Conservation (phyloP, 2,329 filamentous ascomycete species). For the Hypoxylon sp. region DNA sequence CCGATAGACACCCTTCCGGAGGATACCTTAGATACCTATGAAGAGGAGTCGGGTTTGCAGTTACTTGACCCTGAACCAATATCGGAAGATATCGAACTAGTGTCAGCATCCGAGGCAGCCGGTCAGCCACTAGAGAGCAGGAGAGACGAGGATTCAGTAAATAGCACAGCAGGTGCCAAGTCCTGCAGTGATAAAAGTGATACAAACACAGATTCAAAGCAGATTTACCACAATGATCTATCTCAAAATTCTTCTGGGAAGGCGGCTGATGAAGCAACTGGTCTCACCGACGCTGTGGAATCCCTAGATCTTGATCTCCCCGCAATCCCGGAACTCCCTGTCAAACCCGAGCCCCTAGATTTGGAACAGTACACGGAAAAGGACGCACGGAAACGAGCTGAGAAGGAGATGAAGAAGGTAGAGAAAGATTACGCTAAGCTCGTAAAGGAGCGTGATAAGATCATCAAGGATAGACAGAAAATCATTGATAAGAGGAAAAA, state of each 20-base stretch:
- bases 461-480: conserved; percentile 74
- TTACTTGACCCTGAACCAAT: conserved; percentile 50
- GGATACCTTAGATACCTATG: conserved; percentile 34
- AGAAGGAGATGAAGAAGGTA: conserved; percentile 75
- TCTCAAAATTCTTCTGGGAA: conserved; percentile 18
- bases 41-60: conserved; percentile 47
- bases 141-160: background rate
- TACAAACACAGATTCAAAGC: conserved; percentile 8
- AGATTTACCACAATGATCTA: conserved; percentile 10
- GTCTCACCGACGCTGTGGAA: conserved; percentile 40
- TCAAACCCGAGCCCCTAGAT: conserved; percentile 69
- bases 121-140: background rate
- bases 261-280: conserved; percentile 14
- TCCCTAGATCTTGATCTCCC: conserved; percentile 55
- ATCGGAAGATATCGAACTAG: conserved; percentile 42
- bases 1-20: conserved; percentile 31
- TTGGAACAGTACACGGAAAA: conserved; percentile 73
- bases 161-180: background rate
- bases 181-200: conserved; percentile 1
- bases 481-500: conserved; percentile 68
- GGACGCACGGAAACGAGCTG: conserved; percentile 75
- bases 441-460: conserved; percentile 75
- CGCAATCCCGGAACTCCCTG: conserved; percentile 65
- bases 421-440: conserved; percentile 76
- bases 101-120: conserved; percentile 2